Conservation (phyloP, 768 basidiomycete genomes). For the Leucosporidium yakuticum region DNA sequence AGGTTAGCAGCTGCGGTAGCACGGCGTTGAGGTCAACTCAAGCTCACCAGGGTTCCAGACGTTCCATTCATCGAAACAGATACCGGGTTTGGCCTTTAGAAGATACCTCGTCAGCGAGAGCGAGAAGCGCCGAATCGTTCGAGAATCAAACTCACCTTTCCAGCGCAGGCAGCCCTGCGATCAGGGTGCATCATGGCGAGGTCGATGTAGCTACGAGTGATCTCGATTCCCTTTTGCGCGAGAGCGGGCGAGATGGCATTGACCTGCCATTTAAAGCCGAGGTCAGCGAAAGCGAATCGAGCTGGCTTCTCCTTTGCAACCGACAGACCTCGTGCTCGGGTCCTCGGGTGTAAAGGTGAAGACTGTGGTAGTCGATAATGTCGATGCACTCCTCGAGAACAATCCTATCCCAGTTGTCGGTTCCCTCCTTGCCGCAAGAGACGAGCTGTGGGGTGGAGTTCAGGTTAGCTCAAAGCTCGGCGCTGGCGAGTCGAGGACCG, state of each 20-base stretch:
- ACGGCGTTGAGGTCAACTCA: not conserved
- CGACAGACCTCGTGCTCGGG: slow-evolving; percentile 1
- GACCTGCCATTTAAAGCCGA: slow-evolving; percentile 19
- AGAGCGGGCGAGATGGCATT: slow-evolving; percentile 56
- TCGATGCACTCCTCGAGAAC: slow-evolving; percentile 38
- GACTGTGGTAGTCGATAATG: slow-evolving; percentile 52
- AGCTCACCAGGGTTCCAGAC: slow-evolving; percentile 47
- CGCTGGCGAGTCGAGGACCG: no score
- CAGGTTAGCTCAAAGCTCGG: no score
- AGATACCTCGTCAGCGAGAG: no score
- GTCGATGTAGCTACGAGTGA: slow-evolving; percentile 52
- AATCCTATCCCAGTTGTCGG: slow-evolving; percentile 46
- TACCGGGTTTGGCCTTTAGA: slow-evolving; percentile 35
- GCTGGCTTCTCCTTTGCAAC: no score
- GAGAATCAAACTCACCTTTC: not conserved
- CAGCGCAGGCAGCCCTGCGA: not conserved
- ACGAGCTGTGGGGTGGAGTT: no score
- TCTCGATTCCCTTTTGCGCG: slow-evolving; percentile 54
- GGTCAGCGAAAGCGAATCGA: not conserved
- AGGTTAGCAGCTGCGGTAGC: not conserved
- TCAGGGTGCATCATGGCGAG: slow-evolving; percentile 45
- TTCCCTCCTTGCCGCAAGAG: slow-evolving; percentile 50
- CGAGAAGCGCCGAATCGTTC: no score
- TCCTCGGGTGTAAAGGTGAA: slow-evolving; percentile 42
- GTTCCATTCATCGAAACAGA: slow-evolving; percentile 56